Evolutionary conservation across 2,329 filamentous ascomycete genomes (phyloP).

Genomic region (Diaporthe destruens): DNA sequence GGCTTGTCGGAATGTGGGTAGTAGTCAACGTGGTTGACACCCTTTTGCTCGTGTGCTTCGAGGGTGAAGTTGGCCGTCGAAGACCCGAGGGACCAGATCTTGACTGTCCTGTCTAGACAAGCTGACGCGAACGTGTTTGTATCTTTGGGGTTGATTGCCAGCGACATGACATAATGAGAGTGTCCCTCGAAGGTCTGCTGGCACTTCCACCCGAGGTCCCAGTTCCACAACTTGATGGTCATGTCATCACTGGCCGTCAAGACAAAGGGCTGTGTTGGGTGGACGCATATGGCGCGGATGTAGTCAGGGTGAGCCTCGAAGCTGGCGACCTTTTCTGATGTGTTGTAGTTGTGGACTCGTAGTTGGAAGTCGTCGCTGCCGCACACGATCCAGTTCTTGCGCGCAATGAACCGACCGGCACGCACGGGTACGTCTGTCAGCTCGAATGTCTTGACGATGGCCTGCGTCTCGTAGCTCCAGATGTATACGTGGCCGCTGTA

Average conservation of each 20-base stretch:
- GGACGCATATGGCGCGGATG: constrained; percentile 95
- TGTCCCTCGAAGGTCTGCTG: constrained; percentile 82
- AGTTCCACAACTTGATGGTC: constrained; percentile 99
- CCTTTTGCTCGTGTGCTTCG: constrained; percentile 96
- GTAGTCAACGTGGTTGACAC: constrained; percentile 97
- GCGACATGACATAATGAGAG: constrained; percentile 92
- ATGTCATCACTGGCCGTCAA: constrained; percentile 97
- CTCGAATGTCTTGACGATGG: constrained; percentile 98
- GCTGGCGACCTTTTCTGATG: constrained; percentile 95
- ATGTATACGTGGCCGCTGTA: constrained; percentile 92
- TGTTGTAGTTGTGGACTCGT: constrained; percentile 99
- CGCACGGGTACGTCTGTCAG: constrained; percentile 98
- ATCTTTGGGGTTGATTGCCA: constrained; percentile 97
- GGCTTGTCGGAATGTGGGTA: constrained; percentile 80
- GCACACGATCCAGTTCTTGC: constrained; percentile 99
- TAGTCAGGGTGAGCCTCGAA: constrained; percentile 99
- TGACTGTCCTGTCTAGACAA: constrained; percentile 95
- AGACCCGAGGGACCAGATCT: constrained; percentile 97
- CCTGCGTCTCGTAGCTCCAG: constrained; percentile 97
- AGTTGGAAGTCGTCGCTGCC: constrained; percentile 91
- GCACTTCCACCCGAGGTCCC: constrained; percentile 98
- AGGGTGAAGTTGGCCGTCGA: constrained; percentile 96
- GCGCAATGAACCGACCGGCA: constrained; percentile 93
- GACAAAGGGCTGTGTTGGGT: constrained; percentile 95
- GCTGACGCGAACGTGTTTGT: constrained; percentile 93